Percentiles rank a stretch among this genome's conserved stretches.
Evolutionary conservation across 768 basidiomycete species (phyloP).

Genomic region (Hortiboletus flavorubellus): DNA sequence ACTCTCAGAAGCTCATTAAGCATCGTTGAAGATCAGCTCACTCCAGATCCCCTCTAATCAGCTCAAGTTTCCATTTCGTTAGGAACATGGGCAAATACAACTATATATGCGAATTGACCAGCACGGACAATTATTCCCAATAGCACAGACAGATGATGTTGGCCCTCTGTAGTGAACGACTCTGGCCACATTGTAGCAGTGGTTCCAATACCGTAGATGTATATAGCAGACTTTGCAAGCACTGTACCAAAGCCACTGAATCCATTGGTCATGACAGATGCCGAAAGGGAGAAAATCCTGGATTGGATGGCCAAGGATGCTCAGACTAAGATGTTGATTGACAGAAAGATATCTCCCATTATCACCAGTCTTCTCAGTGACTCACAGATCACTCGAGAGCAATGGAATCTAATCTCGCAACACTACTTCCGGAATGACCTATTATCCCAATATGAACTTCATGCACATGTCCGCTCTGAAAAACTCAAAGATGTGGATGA

Average conservation of each 20-base stretch:
- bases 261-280: neutral
- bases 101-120: conserved; percentile 8
- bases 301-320: neutral
- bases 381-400: neutral
- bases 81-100: conserved; percentile 2
- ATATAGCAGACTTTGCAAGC: too few relatives aligned
- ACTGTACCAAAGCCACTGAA: neutral
- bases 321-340: neutral
- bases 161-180: neutral
- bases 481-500: neutral
- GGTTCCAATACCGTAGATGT: neutral
- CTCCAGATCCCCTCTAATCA: too few relatives aligned
- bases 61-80: too few relatives aligned
- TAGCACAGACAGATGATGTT: neutral
- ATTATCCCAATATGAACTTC: neutral
- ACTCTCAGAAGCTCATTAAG: too few relatives aligned
- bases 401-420: neutral
- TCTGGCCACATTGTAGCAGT: conserved; percentile 3
- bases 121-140: neutral
- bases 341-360: neutral
- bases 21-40: too few relatives aligned
- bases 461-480: fast-evolving
- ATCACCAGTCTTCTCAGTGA: neutral
- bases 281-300: neutral
- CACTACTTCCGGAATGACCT: neutral